Evolutionary conservation across 2,329 filamentous ascomycete genomes (phyloP).

Genomic region (Fusarium cicatricum): DNA sequence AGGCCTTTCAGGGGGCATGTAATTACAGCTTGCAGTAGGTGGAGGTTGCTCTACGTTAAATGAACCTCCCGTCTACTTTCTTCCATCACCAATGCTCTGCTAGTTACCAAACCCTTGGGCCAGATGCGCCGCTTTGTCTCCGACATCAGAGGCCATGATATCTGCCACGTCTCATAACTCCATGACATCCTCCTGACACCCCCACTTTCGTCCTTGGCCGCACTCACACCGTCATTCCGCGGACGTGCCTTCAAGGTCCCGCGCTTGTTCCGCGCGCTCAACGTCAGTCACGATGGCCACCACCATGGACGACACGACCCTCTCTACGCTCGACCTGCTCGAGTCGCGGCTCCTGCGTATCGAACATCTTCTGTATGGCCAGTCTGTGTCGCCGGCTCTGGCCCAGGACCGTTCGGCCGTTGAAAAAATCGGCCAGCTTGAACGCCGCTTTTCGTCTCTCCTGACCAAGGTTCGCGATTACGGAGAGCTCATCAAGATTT

Average conservation of each 20-base stretch:
- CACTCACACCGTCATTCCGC: slow-evolving; percentile 27
- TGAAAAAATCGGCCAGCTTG: slow-evolving; percentile 58
- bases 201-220: slow-evolving; percentile 36
- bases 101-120: background rate
- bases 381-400: slow-evolving; percentile 44
- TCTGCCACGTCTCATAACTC: slow-evolving; percentile 33
- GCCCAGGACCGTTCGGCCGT: slow-evolving; percentile 52
- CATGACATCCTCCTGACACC: slow-evolving; percentile 39
- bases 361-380: slow-evolving; percentile 66
- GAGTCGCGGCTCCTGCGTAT: slow-evolving; percentile 67
- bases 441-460: slow-evolving; percentile 61
- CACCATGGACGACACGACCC: slow-evolving; percentile 60
- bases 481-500: slow-evolving; percentile 66
- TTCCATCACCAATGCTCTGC: background rate
- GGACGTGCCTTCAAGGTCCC: slow-evolving; percentile 23
- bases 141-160: slow-evolving; percentile 19
- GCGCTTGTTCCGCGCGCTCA: slow-evolving; percentile 20
- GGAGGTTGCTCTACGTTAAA: background rate
- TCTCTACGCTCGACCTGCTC: slow-evolving; percentile 64
- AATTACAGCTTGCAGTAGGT: background rate
- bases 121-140: slow-evolving; percentile 7
- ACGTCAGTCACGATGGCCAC: slow-evolving; percentile 44
- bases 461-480: slow-evolving; percentile 63
- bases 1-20: slow-evolving; percentile 5
- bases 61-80: background rate